These are phyloP conservation scores for Diaporthe eres DNA, from an alignment of 2,329 filamentous ascomycete species.

Conservation along the genomic window DNA sequence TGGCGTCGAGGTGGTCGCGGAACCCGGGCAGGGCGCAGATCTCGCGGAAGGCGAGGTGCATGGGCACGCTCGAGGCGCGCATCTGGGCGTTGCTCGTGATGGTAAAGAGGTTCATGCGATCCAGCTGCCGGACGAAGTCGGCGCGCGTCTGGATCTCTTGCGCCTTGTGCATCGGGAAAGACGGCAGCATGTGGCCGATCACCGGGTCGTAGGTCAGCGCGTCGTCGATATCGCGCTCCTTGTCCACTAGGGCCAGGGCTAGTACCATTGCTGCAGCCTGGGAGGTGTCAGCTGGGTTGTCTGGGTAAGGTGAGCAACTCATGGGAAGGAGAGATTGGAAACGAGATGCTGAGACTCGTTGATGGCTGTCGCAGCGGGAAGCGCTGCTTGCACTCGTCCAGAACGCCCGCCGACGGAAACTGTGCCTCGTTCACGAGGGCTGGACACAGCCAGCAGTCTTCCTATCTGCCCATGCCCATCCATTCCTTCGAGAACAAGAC, in stretches of 20 bases:
- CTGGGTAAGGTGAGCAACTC: background rate
- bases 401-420: background rate
- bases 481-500: background rate
- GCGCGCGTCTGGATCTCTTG: slow-evolving; percentile 95
- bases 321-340: too few species aligned
- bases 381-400: background rate
- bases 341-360: too few species aligned
- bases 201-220: slow-evolving; percentile 75
- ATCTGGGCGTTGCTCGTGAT: slow-evolving; percentile 91
- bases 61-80: slow-evolving; percentile 93
- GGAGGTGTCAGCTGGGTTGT: slow-evolving; percentile 9
- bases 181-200: slow-evolving; percentile 81
- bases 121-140: slow-evolving; percentile 93
- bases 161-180: slow-evolving; percentile 84
- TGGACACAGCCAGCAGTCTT: background rate
- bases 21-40: slow-evolving; percentile 86
- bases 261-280: slow-evolving; percentile 94
- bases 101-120: slow-evolving; percentile 94
- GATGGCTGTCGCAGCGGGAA: too few species aligned
- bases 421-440: background rate
- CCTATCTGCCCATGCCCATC: background rate
- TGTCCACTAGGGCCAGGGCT: slow-evolving; percentile 90
- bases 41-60: slow-evolving; percentile 91
- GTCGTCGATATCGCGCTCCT: slow-evolving; percentile 75
- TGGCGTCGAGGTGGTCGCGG: slow-evolving; percentile 84